These are phyloP conservation scores for Ceratobasidium theobromae DNA, from an alignment of 1,284 basidiomycete genomes.

Conservation along the genomic window DNA sequence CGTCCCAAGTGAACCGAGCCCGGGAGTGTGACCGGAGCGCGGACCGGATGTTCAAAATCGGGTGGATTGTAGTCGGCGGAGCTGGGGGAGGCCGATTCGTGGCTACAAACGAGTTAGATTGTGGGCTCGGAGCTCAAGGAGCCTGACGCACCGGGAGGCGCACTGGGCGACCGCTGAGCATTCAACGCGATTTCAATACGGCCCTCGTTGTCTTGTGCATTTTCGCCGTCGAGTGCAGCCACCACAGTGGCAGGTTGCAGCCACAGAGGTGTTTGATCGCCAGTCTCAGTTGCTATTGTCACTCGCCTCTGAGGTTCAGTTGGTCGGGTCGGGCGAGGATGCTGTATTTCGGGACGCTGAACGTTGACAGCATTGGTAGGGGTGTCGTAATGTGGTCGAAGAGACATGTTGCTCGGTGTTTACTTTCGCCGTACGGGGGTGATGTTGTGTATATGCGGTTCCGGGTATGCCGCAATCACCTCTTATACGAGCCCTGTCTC, in stretches of 20 bases:
- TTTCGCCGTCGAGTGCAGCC: constrained; percentile 11
- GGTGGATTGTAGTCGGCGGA: neutral
- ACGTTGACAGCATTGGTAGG: neutral
- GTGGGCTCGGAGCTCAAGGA: neutral
- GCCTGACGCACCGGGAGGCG: constrained; percentile 8
- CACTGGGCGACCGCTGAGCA: constrained; percentile 10
- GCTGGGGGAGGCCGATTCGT: neutral
- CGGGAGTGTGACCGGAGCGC: neutral
- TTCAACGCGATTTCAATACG: neutral
- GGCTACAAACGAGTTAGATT: neutral
- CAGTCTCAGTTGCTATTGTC: neutral
- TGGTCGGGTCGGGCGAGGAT: constrained; percentile 6
- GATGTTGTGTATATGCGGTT: neutral
- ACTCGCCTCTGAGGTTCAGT: constrained; percentile 2
- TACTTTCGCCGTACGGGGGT: neutral
- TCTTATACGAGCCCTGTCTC: too few relatives aligned
- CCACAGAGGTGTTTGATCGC: neutral
- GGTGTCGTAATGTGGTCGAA: neutral
- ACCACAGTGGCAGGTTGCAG: constrained; percentile 2
- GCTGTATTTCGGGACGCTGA: constrained; percentile 13
- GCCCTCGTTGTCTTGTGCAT: neutral
- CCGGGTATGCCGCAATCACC: neutral
- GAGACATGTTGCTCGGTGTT: constrained; percentile 1
- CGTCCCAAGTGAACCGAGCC: constrained; percentile 14
- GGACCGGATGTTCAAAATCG: neutral